Evolutionary conservation across 768 basidiomycete species (phyloP).

Genomic region (Boletus sp.): DNA sequence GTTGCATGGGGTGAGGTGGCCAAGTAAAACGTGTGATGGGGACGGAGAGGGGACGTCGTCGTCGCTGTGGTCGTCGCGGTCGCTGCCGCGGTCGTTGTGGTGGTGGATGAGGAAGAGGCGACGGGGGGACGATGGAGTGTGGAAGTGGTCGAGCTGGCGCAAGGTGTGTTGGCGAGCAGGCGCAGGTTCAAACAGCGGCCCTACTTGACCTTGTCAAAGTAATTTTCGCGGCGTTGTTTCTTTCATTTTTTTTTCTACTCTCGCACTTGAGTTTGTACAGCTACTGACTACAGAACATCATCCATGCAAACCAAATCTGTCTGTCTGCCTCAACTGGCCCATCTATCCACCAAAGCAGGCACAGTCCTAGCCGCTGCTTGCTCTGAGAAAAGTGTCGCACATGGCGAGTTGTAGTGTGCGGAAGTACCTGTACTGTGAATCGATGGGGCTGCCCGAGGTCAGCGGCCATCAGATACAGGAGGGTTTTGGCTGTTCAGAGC

Average conservation of each 20-base stretch:
- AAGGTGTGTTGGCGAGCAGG: constrained; percentile 1
- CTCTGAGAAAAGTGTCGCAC: neutral
- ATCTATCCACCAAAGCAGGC: constrained; percentile 9
- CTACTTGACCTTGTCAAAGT: neutral
- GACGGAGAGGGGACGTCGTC: constrained; percentile 4
- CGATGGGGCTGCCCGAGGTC: neutral
- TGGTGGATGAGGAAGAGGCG: neutral
- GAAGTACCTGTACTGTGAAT: neutral
- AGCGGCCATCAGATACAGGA: constrained; percentile 26
- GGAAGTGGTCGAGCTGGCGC: neutral
- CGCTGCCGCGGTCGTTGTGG: constrained; percentile 8
- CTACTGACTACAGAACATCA: constrained; percentile 18
- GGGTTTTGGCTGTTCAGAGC: constrained; percentile 30
- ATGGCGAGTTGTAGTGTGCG: neutral
- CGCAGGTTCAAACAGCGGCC: neutral
- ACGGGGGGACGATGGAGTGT: neutral
- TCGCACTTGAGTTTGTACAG: neutral
- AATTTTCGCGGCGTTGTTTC: constrained; percentile 13
- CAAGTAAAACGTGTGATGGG: constrained; percentile 14
- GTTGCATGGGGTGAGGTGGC: constrained; percentile 47
- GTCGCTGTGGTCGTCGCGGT: constrained; percentile 10
- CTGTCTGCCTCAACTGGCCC: constrained; percentile 7
- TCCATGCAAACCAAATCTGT: constrained; percentile 21
- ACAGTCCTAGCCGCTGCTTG: constrained; percentile 1
- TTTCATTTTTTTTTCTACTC: neutral